Base-by-base conservation (phyloP, 2,329 filamentous ascomycete species). In the Dothistroma pini region DNA sequence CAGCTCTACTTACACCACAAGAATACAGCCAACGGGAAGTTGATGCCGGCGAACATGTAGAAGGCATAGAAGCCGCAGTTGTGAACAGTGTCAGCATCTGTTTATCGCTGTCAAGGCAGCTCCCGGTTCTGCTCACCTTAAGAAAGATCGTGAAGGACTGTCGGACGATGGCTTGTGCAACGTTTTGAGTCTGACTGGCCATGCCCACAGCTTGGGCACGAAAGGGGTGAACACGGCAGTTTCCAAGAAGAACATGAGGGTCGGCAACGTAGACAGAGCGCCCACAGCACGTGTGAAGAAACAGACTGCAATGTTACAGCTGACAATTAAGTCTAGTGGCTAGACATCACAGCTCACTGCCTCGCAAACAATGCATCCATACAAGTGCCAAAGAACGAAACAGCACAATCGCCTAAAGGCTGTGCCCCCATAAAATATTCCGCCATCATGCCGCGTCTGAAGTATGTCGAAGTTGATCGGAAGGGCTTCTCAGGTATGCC, bases 131-230 rank as follows among this genome's bases (percentile, higher is more conserved):
- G 49, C 14, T 58, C 57, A 62, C 61, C 12, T 62, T 77, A 16
- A 89, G 79, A 77, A 89, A 89, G 12, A 80, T 83, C 12, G 86
- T 86, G 79, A 89, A 89, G 78, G 89, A 89, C 65, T 89, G 86
- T 73, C 88, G 84, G 70, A 89, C 84, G 66, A 89, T 83, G 60
- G 82, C 81, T 73, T 89, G 88, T 71, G 85, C 85, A 56, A 89
- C 83, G 70, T 89, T 83, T 71, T 75, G 77, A 58, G 70, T 83
- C 71, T 80, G 80, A 47, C 78, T 79, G 47, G 81, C 85, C 86
- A 89, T 89, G 58, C 86, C 86, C 14, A 89, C 85, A 38, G 86
- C 86, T 72, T 89, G 86, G 5, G 86, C 85, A 60, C 86, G 85
- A n/a, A 89, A 84, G 25, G 25, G 25, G 6, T 29, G 25, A 29